Evolutionary conservation across 2,329 filamentous ascomycete genomes (phyloP).

Genomic region (Diaporthe vaccinii): DNA sequence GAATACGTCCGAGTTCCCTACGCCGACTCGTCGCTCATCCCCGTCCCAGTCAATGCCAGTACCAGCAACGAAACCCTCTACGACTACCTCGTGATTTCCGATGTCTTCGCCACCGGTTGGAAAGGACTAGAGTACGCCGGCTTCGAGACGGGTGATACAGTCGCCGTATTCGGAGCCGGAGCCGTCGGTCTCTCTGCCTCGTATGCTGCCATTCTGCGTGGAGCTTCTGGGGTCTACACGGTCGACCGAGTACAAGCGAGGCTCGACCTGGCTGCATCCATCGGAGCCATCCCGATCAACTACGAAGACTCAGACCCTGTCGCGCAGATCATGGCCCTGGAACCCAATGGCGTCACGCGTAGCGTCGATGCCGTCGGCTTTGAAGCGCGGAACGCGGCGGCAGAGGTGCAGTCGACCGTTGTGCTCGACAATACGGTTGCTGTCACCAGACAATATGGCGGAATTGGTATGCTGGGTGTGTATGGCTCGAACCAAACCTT

Average conservation of each 20-base stretch:
- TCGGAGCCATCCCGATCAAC: conserved; percentile 62
- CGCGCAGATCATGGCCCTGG: conserved; percentile 57
- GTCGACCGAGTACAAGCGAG: conserved; percentile 64
- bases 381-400: not conserved
- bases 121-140: conserved; percentile 67
- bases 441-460: no score
- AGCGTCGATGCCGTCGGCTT: conserved; percentile 70
- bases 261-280: conserved; percentile 58
- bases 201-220: conserved; percentile 67
- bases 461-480: no score
- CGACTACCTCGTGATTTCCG: conserved; percentile 60
- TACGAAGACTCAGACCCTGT: conserved; percentile 49
- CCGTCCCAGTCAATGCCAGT: conserved; percentile 57
- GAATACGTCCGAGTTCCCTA: conserved; percentile 67
- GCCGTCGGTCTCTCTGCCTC: conserved; percentile 67
- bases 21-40: conserved; percentile 62
- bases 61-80: conserved; percentile 47
- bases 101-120: conserved; percentile 69
- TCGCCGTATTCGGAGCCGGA: conserved; percentile 68
- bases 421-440: no score
- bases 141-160: conserved; percentile 64
- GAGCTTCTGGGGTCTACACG: conserved; percentile 63
- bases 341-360: conserved; percentile 66
- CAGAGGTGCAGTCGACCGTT: no score
- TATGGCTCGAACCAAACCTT: no score